phyloP scores from a whole-genome alignment of 495 filamentous ascomycete species.

The Thozetella sp. region DNA sequence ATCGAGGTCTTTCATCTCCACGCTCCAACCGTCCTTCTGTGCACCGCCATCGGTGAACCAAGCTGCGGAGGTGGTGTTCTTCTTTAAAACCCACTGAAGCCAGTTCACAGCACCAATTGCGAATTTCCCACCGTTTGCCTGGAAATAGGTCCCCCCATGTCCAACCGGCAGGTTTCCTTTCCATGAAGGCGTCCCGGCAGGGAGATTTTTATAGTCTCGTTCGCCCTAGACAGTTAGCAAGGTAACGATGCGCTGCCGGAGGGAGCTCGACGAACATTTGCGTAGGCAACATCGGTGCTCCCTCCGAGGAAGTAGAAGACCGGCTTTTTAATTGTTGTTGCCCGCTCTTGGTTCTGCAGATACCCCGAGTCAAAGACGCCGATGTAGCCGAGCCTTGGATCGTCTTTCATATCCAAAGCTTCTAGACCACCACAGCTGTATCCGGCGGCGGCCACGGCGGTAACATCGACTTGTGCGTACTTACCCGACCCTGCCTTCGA shows the following conservation, averaged over 20 bases:
- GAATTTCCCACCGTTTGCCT: constrained; percentile 27
- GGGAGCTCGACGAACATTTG: no score
- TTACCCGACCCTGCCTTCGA: constrained; percentile 25
- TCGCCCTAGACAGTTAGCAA: no score
- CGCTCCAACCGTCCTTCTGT: not conserved
- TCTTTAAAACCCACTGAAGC: constrained; percentile 21
- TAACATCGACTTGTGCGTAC: constrained; percentile 26
- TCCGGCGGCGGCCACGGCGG: constrained; percentile 21
- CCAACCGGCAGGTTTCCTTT: constrained; percentile 35
- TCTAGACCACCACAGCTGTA: constrained; percentile 26
- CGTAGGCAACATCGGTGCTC: constrained; percentile 25
- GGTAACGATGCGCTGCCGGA: no score
- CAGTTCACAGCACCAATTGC: constrained; percentile 18
- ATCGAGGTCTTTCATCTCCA: not conserved
- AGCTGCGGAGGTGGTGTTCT: constrained; percentile 10
- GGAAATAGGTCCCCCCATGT: constrained; percentile 23
- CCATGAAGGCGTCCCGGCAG: constrained; percentile 24
- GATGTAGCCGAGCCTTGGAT: constrained; percentile 16
- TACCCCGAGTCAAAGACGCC: constrained; percentile 25
- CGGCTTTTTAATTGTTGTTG: constrained; percentile 19
- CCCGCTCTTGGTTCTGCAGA: constrained; percentile 13
- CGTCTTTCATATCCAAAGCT: constrained; percentile 17
- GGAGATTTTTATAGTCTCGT: constrained; percentile 24
- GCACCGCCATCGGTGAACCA: constrained; percentile 1
- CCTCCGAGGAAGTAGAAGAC: constrained; percentile 22